phyloP scores from a whole-genome alignment of 129 eudicot genomes.

The Deinandra increscens region DNA sequence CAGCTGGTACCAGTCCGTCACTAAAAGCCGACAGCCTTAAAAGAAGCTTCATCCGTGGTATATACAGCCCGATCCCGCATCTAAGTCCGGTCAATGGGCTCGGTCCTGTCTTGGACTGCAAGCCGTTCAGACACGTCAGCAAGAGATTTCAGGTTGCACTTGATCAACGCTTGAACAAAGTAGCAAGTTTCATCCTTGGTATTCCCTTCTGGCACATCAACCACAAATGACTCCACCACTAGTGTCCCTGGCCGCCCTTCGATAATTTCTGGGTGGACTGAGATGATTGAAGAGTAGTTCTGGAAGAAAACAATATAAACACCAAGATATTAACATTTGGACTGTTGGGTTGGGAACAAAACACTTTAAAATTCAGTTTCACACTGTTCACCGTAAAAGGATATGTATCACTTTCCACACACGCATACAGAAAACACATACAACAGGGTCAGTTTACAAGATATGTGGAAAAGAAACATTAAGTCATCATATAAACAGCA shows the following conservation, averaged over 20 bases:
- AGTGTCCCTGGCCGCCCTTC: slow-evolving; percentile 73
- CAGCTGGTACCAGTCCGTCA: slow-evolving; percentile 47
- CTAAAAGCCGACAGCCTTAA: slow-evolving; percentile 39
- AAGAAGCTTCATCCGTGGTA: slow-evolving; percentile 66
- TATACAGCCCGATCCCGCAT: slow-evolving; percentile 19
- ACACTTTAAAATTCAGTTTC: not conserved
- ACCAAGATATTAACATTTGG: not conserved
- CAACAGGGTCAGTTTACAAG: not conserved
- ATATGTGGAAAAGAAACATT: not conserved
- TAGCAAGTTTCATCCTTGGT: slow-evolving; percentile 76
- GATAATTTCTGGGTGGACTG: slow-evolving; percentile 66
- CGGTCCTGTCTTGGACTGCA: slow-evolving; percentile 70
- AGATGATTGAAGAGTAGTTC: slow-evolving; percentile 67
- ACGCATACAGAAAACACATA: not conserved
- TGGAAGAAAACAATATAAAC: slow-evolving; percentile 20
- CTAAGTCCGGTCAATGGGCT: slow-evolving; percentile 60
- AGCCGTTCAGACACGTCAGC: slow-evolving; percentile 65
- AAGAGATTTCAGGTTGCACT: slow-evolving; percentile 70
- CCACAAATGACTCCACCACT: slow-evolving; percentile 69
- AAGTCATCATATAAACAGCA: not conserved
- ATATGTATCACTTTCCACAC: not conserved
- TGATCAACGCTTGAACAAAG: slow-evolving; percentile 72
- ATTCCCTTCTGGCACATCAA: slow-evolving; percentile 79
- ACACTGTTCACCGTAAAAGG: not conserved
- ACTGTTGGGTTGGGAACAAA: not conserved